Percentiles rank a stretch among this genome's conserved stretches.
These are phyloP conservation scores for Pseudisothecium myosuroides DNA, from an alignment of 225 moss, liverwort and hornwort species.

Conservation along the genomic window DNA sequence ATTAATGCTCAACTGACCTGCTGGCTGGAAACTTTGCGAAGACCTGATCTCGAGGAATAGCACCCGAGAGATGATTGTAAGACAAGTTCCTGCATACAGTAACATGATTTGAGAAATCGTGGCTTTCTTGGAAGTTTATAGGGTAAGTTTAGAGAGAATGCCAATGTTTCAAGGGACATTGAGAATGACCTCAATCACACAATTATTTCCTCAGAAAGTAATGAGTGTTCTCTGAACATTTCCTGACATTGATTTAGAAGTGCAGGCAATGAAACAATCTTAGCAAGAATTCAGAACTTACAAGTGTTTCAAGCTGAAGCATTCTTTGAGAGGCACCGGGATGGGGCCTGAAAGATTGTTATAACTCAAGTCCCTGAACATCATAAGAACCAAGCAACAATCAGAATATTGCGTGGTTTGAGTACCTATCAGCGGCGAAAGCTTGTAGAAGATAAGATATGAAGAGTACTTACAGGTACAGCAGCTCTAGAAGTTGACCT, in stretches of 20 bases:
- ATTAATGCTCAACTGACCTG: constrained; percentile 15
- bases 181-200: background rate
- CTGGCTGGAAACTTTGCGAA: constrained; percentile 70
- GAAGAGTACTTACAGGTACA: constrained; percentile 22
- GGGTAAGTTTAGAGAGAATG: background rate
- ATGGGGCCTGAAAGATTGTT: constrained; percentile 73
- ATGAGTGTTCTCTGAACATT: background rate
- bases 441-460: background rate
- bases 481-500: constrained; percentile 64
- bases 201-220: background rate
- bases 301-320: constrained; percentile 56
- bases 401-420: background rate
- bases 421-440: background rate
- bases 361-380: constrained; percentile 52
- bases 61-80: constrained; percentile 71
- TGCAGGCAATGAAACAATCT: background rate
- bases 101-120: background rate
- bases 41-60: constrained; percentile 43
- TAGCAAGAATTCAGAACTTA: background rate
- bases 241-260: background rate
- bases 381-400: background rate
- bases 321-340: constrained; percentile 57
- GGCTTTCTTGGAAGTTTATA: background rate
- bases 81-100: constrained; percentile 53
- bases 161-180: background rate